Evolutionary conservation across 805 yeast species (phyloP), one percentile per base, ranked within the genome.

Genomic region (Cyberlindnera subsufficiens): DNA sequence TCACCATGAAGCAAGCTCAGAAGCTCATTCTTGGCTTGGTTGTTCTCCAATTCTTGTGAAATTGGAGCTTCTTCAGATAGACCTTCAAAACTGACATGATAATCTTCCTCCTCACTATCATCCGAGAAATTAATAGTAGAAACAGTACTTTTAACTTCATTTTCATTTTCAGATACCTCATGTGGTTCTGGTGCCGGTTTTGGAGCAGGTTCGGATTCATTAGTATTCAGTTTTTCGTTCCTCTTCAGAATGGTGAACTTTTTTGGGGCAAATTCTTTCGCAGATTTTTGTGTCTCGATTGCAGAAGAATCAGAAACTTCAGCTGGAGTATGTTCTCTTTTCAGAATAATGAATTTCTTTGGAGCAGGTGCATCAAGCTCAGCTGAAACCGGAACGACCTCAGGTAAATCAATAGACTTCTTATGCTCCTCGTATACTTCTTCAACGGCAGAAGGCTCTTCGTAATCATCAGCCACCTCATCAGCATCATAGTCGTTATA

Each of bases 241-340:
- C 70, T 58, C 43, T 63, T 68, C 42, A 67, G 40, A 3, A 67
- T 32, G 42, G 58, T 64, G 37, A 65, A 49, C 43, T 62, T 66
- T 42, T 59, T 64, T 11, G 52, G 47, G 5, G 43, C 27, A 18
- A 16, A 35, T n/a, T n/a, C n/a, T n/a, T n/a, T n/a, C n/a, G n/a
- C n/a, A n/a, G n/a, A n/a, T n/a, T n/a, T 34, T 29, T 22, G 27
- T 11, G 10, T 11, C 27, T 22, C 27, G 2, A 22, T 11, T 4
- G 27, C 11, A 22, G 11, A 3, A 9, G 11, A 10, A 4, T 10
- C 10, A 22, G 27, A 9, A 22, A 22, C 27, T 9, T 22, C 11
- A 22, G 4, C 6, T 22, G 11, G 6, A 9, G 10, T 22, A 22
- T 3, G 27, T 11, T 22, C 11, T 22, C 27, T 29, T 22, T 37